These are phyloP conservation scores for Coniochaeta sp. DNA, from an alignment of 2,329 filamentous ascomycete species.

Conservation along the genomic window DNA sequence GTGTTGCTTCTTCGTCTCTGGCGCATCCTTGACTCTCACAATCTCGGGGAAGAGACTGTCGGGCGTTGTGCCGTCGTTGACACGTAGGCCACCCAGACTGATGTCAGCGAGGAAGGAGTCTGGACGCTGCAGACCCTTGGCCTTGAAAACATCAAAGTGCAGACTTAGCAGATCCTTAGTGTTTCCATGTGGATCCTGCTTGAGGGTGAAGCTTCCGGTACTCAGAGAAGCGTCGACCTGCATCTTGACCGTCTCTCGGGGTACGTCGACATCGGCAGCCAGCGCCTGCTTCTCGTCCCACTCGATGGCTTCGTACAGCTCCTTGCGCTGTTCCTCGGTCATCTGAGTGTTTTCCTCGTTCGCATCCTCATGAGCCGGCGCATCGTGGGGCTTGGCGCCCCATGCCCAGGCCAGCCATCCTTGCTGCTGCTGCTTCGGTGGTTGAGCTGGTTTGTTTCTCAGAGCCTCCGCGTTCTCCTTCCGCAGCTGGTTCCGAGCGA, in stretches of 20 bases:
- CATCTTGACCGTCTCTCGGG: slow-evolving; percentile 85
- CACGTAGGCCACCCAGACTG: slow-evolving; percentile 83
- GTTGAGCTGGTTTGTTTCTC: slow-evolving; percentile 47
- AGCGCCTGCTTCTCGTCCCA: slow-evolving; percentile 95
- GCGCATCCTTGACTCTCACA: slow-evolving; percentile 86
- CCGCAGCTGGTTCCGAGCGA: slow-evolving; percentile 87
- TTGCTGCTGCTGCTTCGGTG: slow-evolving; percentile 58
- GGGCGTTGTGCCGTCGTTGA: slow-evolving; percentile 93
- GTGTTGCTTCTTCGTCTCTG: slow-evolving; percentile 39
- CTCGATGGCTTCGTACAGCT: slow-evolving; percentile 95
- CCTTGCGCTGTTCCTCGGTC: slow-evolving; percentile 91
- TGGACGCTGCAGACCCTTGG: slow-evolving; percentile 80
- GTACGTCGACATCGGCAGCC: slow-evolving; percentile 79
- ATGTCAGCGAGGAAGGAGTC: slow-evolving; percentile 87
- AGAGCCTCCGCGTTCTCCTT: slow-evolving; percentile 92
- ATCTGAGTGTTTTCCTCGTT: slow-evolving; percentile 72
- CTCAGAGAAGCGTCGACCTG: slow-evolving; percentile 89
- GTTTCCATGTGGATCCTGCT: slow-evolving; percentile 73
- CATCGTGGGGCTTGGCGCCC: slow-evolving; percentile 56
- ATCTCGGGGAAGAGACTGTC: slow-evolving; percentile 92
- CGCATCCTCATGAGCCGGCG: slow-evolving; percentile 39
- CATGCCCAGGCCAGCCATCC: slow-evolving; percentile 91
- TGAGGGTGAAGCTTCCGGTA: slow-evolving; percentile 92
- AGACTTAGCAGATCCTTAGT: slow-evolving; percentile 77
- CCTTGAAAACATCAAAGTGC: slow-evolving; percentile 91